phyloP scores from a whole-genome alignment of 306 rosid species.

The Pyrus pyrifolia region DNA sequence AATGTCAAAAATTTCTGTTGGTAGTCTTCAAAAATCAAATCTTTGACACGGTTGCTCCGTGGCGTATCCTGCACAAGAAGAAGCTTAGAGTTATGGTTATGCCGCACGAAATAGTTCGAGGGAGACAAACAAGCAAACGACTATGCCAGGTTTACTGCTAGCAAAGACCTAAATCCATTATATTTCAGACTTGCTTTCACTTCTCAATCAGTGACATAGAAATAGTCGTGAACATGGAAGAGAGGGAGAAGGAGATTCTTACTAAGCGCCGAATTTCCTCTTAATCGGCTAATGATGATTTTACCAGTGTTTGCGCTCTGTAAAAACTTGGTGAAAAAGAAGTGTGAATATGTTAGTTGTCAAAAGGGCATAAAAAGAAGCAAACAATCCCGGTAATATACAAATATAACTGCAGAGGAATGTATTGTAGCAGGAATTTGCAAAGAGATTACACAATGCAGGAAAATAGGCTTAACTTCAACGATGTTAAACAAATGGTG shows the following conservation, averaged over 20 bases:
- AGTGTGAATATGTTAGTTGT: constrained; percentile 1
- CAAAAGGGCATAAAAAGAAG: not conserved
- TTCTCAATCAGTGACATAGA: not conserved
- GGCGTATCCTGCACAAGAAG: not conserved
- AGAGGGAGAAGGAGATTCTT: constrained; percentile 4
- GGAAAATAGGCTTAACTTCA: not conserved
- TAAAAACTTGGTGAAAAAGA: not conserved
- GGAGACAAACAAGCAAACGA: not conserved
- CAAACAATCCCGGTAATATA: not conserved
- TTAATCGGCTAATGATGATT: constrained; percentile 3
- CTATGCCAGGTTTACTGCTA: not conserved
- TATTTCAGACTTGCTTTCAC: not conserved
- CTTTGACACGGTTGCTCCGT: not conserved
- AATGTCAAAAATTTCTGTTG: not conserved
- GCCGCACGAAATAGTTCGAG: not conserved
- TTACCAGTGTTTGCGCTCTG: not conserved
- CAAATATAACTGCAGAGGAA: not conserved
- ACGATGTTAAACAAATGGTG: not conserved
- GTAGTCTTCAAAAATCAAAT: not conserved
- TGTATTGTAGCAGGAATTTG: not conserved
- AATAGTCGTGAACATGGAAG: not conserved
- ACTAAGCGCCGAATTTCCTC: not conserved
- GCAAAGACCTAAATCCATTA: not conserved
- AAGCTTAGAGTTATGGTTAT: not conserved
- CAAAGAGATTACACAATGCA: not conserved